Percentiles rank a stretch among this genome's conserved stretches.
Evolutionary conservation across 768 basidiomycete genomes (phyloP).

Genomic region (Tylopilus balloui): DNA sequence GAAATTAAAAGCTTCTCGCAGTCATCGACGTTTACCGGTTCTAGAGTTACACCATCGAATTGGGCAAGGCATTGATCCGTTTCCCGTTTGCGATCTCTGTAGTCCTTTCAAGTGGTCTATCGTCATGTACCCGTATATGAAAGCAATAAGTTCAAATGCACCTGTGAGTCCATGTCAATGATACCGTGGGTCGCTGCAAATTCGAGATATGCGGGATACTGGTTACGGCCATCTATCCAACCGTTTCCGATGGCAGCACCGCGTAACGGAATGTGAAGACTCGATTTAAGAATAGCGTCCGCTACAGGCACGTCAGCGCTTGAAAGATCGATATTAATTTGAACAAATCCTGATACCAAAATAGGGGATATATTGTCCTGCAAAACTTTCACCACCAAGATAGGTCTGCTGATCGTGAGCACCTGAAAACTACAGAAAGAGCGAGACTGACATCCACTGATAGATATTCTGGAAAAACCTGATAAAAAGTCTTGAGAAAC

Average conservation of each 20-base stretch:
- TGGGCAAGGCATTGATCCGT: conserved; percentile 57
- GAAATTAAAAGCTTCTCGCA: conserved; percentile 60
- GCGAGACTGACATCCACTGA: conserved; percentile 66
- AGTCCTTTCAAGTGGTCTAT: conserved; percentile 41
- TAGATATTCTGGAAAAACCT: conserved; percentile 84
- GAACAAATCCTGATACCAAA: conserved; percentile 52
- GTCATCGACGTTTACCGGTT: conserved; percentile 48
- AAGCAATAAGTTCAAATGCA: conserved; percentile 29
- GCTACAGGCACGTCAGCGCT: conserved; percentile 41
- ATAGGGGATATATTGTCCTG: conserved; percentile 97
- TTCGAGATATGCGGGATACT: conserved; percentile 88
- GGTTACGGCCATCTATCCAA: conserved; percentile 88
- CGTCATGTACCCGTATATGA: conserved; percentile 1
- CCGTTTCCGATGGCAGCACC: conserved; percentile 95
- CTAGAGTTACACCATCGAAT: conserved; percentile 39
- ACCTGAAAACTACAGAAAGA: background rate
- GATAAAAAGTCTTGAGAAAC: conserved; percentile 86
- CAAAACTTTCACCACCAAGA: conserved; percentile 92
- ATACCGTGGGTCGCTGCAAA: conserved; percentile 78
- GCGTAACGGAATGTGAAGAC: conserved; percentile 56
- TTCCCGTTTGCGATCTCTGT: conserved; percentile 50
- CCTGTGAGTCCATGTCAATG: conserved; percentile 66
- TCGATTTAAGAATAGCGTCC: conserved; percentile 64
- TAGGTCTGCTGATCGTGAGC: conserved; percentile 65
- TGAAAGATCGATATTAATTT: background rate